phyloP scores from a whole-genome alignment of 2,329 filamentous ascomycete genomes.

The Alternaria brassicicola region DNA sequence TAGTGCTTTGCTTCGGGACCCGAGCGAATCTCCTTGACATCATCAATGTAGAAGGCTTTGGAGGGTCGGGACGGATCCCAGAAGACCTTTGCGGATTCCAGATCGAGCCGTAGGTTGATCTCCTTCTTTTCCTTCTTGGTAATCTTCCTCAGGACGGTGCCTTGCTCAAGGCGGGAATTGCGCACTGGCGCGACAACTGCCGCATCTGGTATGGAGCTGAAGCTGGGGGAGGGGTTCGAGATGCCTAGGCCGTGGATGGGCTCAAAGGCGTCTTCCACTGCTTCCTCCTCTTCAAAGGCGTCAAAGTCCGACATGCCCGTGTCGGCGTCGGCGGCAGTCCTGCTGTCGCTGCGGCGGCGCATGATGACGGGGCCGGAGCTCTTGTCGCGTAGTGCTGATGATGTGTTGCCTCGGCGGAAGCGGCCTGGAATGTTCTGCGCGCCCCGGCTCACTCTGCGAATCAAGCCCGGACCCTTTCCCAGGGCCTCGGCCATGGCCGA shows the following conservation, averaged over 20 bases:
- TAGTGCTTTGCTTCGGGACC: conserved; percentile 87
- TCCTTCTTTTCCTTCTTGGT: conserved; percentile 79
- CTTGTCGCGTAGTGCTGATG: conserved; percentile 75
- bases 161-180: conserved; percentile 76
- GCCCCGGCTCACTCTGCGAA: conserved; percentile 83
- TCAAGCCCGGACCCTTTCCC: conserved; percentile 70
- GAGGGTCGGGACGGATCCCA: conserved; percentile 81
- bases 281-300: conserved; percentile 58
- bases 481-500: conserved; percentile 69
- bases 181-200: conserved; percentile 70
- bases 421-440: conserved; percentile 72
- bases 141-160: conserved; percentile 79
- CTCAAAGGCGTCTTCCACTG: conserved; percentile 54
- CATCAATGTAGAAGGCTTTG: conserved; percentile 92
- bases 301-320: conserved; percentile 58
- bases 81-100: conserved; percentile 81
- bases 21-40: conserved; percentile 87
- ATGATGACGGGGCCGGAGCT: conserved; percentile 90
- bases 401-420: conserved; percentile 78
- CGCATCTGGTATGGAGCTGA: conserved; percentile 50
- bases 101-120: conserved; percentile 79
- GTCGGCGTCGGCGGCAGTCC: conserved; percentile 63
- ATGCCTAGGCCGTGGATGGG: conserved; percentile 52
- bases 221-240: conserved; percentile 34
- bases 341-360: conserved; percentile 87